These are phyloP conservation scores for Raffaelea arxii DNA, from an alignment of 2,329 filamentous ascomycete species.

Conservation along the genomic window DNA sequence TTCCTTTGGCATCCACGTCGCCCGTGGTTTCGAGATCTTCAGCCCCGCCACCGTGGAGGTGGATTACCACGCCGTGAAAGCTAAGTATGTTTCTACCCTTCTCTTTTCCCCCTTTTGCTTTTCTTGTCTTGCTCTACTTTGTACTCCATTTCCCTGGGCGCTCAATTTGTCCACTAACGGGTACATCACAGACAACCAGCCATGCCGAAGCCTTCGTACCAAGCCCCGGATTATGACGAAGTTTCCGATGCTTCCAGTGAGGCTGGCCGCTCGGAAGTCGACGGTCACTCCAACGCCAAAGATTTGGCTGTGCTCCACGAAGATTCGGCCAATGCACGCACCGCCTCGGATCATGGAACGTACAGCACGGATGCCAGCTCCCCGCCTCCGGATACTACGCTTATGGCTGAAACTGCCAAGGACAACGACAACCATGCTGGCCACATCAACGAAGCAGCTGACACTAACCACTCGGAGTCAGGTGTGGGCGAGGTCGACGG, in stretches of 20 bases:
- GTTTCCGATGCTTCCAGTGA: background rate
- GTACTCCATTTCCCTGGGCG: too few species aligned
- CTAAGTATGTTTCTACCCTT: constrained; percentile 14
- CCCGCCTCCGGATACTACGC: too few species aligned
- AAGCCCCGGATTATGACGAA: background rate
- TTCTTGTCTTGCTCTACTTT: background rate
- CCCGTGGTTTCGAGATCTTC: constrained; percentile 22
- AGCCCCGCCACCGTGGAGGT: constrained; percentile 18
- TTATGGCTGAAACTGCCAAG: too few species aligned
- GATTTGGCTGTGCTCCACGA: background rate
- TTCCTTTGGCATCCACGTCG: constrained; percentile 30
- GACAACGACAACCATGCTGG: too few species aligned
- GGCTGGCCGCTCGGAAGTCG: background rate
- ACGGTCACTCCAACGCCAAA: background rate
- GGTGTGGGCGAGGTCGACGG: background rate
- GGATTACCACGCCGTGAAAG: constrained; percentile 5
- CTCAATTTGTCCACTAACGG: too few species aligned
- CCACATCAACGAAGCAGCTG: too few species aligned
- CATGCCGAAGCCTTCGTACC: background rate
- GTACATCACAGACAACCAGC: too few species aligned
- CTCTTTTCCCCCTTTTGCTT: background rate
- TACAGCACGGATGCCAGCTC: too few species aligned
- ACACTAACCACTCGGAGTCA: background rate
- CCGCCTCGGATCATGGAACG: too few species aligned
- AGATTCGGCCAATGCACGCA: too few species aligned